These are phyloP conservation scores for Mycogone perniciosa DNA, from an alignment of 2,329 filamentous ascomycete species.

Conservation along the genomic window DNA sequence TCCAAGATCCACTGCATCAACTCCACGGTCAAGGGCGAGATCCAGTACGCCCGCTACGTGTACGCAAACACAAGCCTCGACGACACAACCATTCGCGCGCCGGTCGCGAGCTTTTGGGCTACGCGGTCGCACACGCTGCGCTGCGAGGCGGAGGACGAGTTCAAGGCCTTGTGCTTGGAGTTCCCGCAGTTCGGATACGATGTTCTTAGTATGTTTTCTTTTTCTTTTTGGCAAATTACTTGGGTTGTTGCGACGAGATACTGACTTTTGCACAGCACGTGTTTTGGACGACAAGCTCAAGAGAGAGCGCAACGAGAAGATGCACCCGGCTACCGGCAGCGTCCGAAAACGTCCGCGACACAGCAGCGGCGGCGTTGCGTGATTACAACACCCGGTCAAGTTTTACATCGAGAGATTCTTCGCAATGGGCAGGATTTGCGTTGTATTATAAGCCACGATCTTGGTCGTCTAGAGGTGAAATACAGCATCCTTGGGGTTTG, in stretches of 20 bases:
- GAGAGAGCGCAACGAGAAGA: conserved; percentile 54
- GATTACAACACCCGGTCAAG: not conserved
- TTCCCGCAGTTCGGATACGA: conserved; percentile 91
- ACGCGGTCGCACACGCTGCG: conserved; percentile 72
- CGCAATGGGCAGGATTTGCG: no score
- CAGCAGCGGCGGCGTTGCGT: conserved; percentile 31
- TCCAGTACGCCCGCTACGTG: conserved; percentile 84
- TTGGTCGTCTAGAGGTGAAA: no score
- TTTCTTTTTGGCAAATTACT: not conserved
- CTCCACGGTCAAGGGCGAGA: conserved; percentile 81
- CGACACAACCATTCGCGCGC: conserved; percentile 68
- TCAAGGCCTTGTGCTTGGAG: conserved; percentile 78
- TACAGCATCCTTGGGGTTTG: no score
- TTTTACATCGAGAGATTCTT: no score
- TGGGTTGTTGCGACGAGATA: not conserved
- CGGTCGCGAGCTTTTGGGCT: conserved; percentile 88
- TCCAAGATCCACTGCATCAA: conserved; percentile 90
- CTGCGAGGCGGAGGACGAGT: conserved; percentile 79
- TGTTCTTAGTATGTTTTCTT: conserved; percentile 61
- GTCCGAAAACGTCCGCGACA: conserved; percentile 52
- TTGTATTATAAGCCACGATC: no score
- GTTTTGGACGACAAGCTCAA: conserved; percentile 62
- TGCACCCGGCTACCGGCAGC: conserved; percentile 44
- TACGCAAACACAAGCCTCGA: conserved; percentile 68
- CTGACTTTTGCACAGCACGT: conserved; percentile 40